phyloP scores from a whole-genome alignment of 345 rosid genomes.

The Mercurialis annua region DNA sequence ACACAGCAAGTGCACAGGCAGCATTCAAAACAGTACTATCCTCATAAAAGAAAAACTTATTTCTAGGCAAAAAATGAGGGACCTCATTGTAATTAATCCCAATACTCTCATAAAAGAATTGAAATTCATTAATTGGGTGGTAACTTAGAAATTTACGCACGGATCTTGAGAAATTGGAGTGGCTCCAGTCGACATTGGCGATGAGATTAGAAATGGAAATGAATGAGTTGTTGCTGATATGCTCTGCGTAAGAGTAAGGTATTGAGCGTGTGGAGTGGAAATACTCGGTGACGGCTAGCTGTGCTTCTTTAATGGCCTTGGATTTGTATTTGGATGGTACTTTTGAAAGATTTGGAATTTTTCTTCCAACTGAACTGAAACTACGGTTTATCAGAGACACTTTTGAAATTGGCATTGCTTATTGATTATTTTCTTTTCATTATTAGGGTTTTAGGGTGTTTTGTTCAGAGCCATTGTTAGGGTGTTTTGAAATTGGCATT shows the following conservation, averaged over 20 bases:
- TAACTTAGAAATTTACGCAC: constrained; percentile 51
- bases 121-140: constrained; percentile 69
- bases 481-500: not conserved
- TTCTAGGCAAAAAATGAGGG: constrained; percentile 33
- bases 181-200: constrained; percentile 35
- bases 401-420: constrained; percentile 1
- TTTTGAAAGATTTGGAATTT: constrained; percentile 12
- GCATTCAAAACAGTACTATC: constrained; percentile 41
- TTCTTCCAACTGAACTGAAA: constrained; percentile 12
- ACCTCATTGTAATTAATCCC: constrained; percentile 57
- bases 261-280: constrained; percentile 48
- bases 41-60: constrained; percentile 59
- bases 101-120: constrained; percentile 74
- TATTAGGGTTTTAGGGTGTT: constrained; percentile 17
- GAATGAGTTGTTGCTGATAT: constrained; percentile 47
- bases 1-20: constrained; percentile 46
- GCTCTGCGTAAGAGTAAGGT: constrained; percentile 56
- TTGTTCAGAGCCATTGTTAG: not conserved
- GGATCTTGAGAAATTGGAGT: constrained; percentile 34
- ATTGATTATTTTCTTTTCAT: not conserved
- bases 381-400: constrained; percentile 11
- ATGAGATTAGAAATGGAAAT: constrained; percentile 47
- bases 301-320: constrained; percentile 45
- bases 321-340: constrained; percentile 38
- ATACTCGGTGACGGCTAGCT: constrained; percentile 55